phyloP scores from a whole-genome alignment of 2,329 filamentous ascomycete genomes.

The Hypoxylon sp. region DNA sequence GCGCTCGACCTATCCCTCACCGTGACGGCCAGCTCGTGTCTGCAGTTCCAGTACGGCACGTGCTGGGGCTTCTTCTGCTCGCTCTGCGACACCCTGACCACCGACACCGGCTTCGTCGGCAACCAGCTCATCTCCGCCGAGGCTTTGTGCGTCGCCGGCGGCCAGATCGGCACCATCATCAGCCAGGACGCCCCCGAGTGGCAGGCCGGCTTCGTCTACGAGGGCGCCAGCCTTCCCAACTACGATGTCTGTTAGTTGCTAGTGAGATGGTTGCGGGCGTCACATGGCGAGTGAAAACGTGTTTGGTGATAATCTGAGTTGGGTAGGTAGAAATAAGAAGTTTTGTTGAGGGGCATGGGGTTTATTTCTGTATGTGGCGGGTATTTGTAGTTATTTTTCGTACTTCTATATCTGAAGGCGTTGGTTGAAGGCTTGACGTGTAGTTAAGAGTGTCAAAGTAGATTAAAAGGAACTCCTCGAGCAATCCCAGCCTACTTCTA shows the following conservation, averaged over 20 bases:
- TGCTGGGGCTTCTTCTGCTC: conserved; percentile 52
- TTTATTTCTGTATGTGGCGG: too few relatives aligned
- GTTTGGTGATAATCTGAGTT: too few relatives aligned
- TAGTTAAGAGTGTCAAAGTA: background rate
- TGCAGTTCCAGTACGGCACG: conserved; percentile 47
- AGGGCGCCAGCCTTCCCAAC: conserved; percentile 43
- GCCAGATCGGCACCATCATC: conserved; percentile 48
- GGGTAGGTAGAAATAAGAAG: background rate
- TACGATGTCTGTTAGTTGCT: conserved; percentile 46
- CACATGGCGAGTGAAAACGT: background rate
- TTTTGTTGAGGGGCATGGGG: too few relatives aligned
- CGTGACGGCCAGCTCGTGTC: conserved; percentile 46
- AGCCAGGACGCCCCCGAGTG: conserved; percentile 48
- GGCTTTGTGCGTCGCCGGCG: conserved; percentile 47
- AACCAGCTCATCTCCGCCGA: conserved; percentile 47
- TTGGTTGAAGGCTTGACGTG: conserved; percentile 8
- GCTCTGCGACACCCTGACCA: conserved; percentile 46
- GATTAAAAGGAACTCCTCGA: conserved; percentile 5
- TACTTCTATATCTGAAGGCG: conserved; percentile 4
- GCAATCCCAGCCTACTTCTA: conserved; percentile 11
- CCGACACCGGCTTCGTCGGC: conserved; percentile 49
- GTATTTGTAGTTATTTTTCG: conserved; percentile 12
- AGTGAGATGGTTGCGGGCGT: background rate
- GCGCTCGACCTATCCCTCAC: conserved; percentile 43
- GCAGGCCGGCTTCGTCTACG: conserved; percentile 48